Base-by-base conservation (phyloP, 371 early-diverging fungal genomes). In the Dichotomocladium elegans region DNA sequence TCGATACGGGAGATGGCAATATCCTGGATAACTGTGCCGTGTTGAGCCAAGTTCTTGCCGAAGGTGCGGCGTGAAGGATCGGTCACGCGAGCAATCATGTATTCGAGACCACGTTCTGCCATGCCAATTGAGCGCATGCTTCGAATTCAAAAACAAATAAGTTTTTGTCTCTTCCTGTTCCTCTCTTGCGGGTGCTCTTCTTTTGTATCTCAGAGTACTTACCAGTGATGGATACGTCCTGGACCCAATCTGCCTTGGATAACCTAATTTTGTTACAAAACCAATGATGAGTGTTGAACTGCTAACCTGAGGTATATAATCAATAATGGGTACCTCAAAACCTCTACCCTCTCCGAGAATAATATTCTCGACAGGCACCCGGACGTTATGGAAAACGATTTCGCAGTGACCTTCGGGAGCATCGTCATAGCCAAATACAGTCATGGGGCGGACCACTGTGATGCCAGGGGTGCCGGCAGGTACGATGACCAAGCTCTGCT, bases 241-340 rank as follows among this genome's bases (percentile, higher is more conserved):
- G 96, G 96, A 9, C 98, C 98, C 12, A 98, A 77, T 14, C 98
- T 85, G 19, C 96, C 96, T 74, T 98, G 97, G 54, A 96, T 89
- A 35, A 98, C n/a, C n/a, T n/a, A n/a, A n/a, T n/a, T n/a, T n/a
- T n/a, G n/a, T n/a, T n/a, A n/a, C n/a, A n/a, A n/a, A n/a, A n/a
- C n/a, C n/a, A n/a, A n/a, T n/a, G n/a, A n/a, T n/a, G n/a, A n/a
- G n/a, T n/a, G n/a, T n/a, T n/a, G n/a, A n/a, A n/a, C n/a, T n/a
- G n/a, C n/a, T n/a, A n/a, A n/a, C n/a, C n/a, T n/a, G n/a, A n/a
- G n/a, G n/a, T n/a, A n/a, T n/a, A n/a, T n/a, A n/a, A n/a, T n/a
- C n/a, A n/a, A n/a, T n/a, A n/a, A n/a, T n/a, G n/a, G n/a, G n/a
- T n/a, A n/a, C 83, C 63, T 98, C 98, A 67, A 98, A 98, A 1